Conservation (phyloP, 1,139 yeast species). For the Keqinozyma sinolaborantium region DNA sequence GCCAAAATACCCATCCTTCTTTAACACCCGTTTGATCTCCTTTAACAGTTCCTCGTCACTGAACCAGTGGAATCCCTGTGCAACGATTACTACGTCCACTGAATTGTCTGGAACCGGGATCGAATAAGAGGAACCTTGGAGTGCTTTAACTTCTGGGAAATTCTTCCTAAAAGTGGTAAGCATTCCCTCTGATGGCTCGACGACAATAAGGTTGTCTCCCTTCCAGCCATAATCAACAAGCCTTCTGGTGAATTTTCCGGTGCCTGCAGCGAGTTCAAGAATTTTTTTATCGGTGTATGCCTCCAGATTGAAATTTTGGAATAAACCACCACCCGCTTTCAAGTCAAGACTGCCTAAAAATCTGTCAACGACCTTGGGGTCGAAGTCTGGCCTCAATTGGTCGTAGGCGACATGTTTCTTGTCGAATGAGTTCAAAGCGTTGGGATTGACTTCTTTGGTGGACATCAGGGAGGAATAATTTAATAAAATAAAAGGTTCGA, state of each 20-base stretch:
- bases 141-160: constrained; percentile 42
- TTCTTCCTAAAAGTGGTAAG: constrained; percentile 41
- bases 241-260: constrained; percentile 60
- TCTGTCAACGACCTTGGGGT: constrained; percentile 43
- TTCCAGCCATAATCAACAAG: constrained; percentile 41
- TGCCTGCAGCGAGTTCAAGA: constrained; percentile 62
- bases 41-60: constrained; percentile 45
- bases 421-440: constrained; percentile 47
- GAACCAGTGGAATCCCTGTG: constrained; percentile 74
- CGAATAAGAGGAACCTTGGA: constrained; percentile 43
- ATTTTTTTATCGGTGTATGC: constrained; percentile 24
- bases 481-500: no score
- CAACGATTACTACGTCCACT: constrained; percentile 52
- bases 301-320: constrained; percentile 3
- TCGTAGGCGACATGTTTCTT: constrained; percentile 54
- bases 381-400: constrained; percentile 52
- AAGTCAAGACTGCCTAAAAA: constrained; percentile 38
- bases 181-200: constrained; percentile 66
- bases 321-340: constrained; percentile 10
- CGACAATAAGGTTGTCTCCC: constrained; percentile 33
- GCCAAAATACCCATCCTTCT: constrained; percentile 46
- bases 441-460: constrained; percentile 22
- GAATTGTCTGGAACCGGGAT: constrained; percentile 46
- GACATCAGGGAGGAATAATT: no score
- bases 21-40: constrained; percentile 53